phyloP scores from a whole-genome alignment of 805 yeast species.

The Sugiyamaella boreocaroliniensis region DNA sequence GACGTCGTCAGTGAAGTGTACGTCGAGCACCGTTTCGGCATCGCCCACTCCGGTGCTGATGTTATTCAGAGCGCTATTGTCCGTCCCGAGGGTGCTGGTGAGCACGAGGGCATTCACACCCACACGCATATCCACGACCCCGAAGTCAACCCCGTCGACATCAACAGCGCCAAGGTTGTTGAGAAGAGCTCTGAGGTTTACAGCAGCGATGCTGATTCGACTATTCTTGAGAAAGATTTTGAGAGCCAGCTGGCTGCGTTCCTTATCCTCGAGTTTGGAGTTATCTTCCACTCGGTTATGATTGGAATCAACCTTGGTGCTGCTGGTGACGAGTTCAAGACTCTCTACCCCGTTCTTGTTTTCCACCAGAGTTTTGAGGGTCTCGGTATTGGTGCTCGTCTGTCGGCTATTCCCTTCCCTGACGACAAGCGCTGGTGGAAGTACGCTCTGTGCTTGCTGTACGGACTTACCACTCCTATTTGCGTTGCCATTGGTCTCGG shows the following conservation, averaged over 20 bases:
- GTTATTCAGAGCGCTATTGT: conserved; percentile 16
- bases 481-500: conserved; percentile 72
- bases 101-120: conserved; percentile 3
- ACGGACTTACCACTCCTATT: conserved; percentile 58
- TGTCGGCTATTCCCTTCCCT: conserved; percentile 56
- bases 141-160: conserved; percentile 4
- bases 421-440: conserved; percentile 41
- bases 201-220: conserved; percentile 2
- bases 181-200: conserved; percentile 10
- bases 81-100: conserved; percentile 14
- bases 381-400: conserved; percentile 67
- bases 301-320: conserved; percentile 64
- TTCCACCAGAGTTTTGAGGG: conserved; percentile 81
- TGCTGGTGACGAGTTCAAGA: conserved; percentile 55
- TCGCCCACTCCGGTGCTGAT: conserved; percentile 21
- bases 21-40: conserved; percentile 35
- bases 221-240: conserved; percentile 16
- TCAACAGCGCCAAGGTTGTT: conserved; percentile 29
- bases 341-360: conserved; percentile 56
- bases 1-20: conserved; percentile 43
- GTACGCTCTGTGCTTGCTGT: conserved; percentile 44
- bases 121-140: conserved; percentile 16
- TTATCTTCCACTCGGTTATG: conserved; percentile 68
- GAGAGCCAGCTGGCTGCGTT: conserved; percentile 38
- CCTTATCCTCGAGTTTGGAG: conserved; percentile 62